These are phyloP conservation scores for Diatrype stigma DNA, from an alignment of 2,329 filamentous ascomycete species.

Conservation along the genomic window DNA sequence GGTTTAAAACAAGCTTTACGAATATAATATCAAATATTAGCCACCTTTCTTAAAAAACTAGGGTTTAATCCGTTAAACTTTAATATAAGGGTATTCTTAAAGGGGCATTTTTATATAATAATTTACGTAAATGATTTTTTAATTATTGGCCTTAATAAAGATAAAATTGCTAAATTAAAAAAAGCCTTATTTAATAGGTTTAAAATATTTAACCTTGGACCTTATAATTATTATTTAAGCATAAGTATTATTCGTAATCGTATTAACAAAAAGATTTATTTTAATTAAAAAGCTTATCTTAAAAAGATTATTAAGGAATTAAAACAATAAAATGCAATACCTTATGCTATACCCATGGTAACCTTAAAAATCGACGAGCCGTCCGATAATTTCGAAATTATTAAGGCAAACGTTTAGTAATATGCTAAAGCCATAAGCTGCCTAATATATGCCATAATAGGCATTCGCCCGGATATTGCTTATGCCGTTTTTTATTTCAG, in stretches of 20 bases:
- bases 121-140: slow-evolving; percentile 8
- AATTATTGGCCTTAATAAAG: slow-evolving; percentile 2
- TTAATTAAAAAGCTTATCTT: slow-evolving; percentile 6
- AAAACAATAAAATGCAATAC: slow-evolving; percentile 3
- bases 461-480: too few relatives aligned
- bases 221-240: slow-evolving; percentile 7
- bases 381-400: slow-evolving; percentile 1
- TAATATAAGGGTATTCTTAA: slow-evolving; percentile 5
- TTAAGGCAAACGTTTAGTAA: slow-evolving; percentile 1
- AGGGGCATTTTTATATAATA: slow-evolving; percentile 4
- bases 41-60: not conserved
- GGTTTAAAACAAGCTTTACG: too few relatives aligned
- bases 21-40: slow-evolving; percentile 4
- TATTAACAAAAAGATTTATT: slow-evolving; percentile 4
- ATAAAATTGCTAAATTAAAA: slow-evolving; percentile 7
- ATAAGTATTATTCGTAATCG: slow-evolving; percentile 2
- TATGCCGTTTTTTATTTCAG: slow-evolving; percentile 4
- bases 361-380: slow-evolving; percentile 3
- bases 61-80: slow-evolving; percentile 3
- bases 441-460: too few relatives aligned
- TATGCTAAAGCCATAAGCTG: slow-evolving; percentile 1
- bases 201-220: slow-evolving; percentile 6
- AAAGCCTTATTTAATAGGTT: slow-evolving; percentile 3
- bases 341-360: slow-evolving; percentile 2
- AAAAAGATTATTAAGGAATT: not conserved